phyloP scores from a whole-genome alignment of 179 eudicot genomes.

The Beta lomatogona region DNA sequence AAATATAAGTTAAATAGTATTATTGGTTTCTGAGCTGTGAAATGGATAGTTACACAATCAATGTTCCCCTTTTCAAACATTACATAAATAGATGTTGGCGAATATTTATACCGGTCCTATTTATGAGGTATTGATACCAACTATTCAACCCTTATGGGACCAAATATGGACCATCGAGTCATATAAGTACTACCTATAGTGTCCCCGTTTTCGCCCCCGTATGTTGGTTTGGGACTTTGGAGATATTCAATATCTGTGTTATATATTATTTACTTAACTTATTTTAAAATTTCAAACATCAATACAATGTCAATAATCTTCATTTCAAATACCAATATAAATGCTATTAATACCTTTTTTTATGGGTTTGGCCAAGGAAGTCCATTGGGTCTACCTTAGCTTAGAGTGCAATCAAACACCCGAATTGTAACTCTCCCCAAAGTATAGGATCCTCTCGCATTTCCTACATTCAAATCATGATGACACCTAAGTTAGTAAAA shows the following conservation, averaged over 20 bases:
- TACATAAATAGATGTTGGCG: conserved; percentile 13
- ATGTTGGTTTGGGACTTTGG: neutral
- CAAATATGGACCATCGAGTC: neutral
- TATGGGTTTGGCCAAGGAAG: too few species aligned
- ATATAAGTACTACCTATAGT: neutral
- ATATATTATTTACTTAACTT: too few species aligned
- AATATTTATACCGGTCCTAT: conserved; percentile 16
- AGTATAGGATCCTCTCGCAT: too few species aligned
- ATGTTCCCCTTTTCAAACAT: conserved; percentile 25
- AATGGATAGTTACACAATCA: conserved; percentile 29
- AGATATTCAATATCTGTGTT: neutral
- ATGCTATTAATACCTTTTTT: too few species aligned
- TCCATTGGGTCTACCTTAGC: too few species aligned
- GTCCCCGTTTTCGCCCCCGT: neutral
- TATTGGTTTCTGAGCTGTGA: conserved; percentile 23
- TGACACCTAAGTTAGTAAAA: too few species aligned
- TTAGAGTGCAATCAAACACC: too few species aligned
- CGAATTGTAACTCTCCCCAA: too few species aligned
- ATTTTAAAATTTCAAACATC: too few species aligned
- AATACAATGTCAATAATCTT: too few species aligned
- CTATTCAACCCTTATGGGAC: neutral
- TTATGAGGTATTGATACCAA: conserved; percentile 9
- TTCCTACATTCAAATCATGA: too few species aligned
- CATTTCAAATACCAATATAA: too few species aligned
- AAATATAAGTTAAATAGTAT: neutral